These are phyloP conservation scores for Ophiostoma piceae DNA, from an alignment of 2,329 filamentous ascomycete species.

Conservation along the genomic window DNA sequence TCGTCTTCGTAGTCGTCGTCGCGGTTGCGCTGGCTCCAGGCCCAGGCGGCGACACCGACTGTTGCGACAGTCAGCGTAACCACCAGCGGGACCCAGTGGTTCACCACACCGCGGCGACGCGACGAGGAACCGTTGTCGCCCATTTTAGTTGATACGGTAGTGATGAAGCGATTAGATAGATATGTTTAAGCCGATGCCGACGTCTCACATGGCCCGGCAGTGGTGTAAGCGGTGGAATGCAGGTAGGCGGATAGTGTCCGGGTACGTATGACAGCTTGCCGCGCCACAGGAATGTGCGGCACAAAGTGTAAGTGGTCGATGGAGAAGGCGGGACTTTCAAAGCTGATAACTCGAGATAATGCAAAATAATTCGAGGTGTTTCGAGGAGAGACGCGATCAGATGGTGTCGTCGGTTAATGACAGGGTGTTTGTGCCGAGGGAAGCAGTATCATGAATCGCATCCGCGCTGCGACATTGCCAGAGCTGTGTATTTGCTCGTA, in stretches of 20 bases:
- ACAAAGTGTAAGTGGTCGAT: not conserved
- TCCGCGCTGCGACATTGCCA: constrained; percentile 13
- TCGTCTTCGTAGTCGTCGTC: constrained; percentile 64
- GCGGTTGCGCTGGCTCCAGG: constrained; percentile 82
- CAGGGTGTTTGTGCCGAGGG: not conserved
- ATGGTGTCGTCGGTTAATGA: not conserved
- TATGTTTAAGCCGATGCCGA: not conserved
- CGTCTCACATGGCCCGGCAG: constrained; percentile 9
- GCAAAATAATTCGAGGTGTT: too few relatives aligned
- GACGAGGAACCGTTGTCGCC: constrained; percentile 49
- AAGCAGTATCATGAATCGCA: not conserved
- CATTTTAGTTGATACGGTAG: not conserved
- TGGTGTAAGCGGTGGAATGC: constrained; percentile 9
- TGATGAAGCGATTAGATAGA: not conserved
- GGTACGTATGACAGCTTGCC: not conserved
- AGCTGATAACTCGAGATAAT: not conserved
- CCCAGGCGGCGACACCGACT: constrained; percentile 81
- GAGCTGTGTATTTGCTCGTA: not conserved
- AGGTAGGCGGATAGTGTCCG: not conserved
- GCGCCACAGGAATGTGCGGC: not conserved
- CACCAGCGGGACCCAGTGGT: constrained; percentile 85
- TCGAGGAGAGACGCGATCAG: not conserved
- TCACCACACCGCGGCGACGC: constrained; percentile 59
- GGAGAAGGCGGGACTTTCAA: not conserved
- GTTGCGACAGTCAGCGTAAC: constrained; percentile 84